Base-by-base conservation (phyloP, 2,329 filamentous ascomycete genomes). In the Endocalyx cinctus region DNA sequence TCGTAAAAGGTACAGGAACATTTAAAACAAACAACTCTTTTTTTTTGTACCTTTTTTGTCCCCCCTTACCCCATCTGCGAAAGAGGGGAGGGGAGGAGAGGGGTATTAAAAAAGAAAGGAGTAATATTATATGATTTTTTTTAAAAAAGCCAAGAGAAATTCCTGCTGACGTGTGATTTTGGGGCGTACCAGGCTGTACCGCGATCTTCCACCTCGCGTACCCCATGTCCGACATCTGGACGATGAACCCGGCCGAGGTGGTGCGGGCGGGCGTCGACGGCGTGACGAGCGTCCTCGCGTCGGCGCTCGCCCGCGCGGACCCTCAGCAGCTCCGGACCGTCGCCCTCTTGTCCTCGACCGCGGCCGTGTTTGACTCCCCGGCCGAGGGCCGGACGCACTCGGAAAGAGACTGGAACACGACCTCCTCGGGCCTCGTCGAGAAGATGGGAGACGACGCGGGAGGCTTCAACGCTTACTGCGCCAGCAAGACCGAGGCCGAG, bases 381-480 rank as follows among this genome's bases (percentile, higher is more conserved):
- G 14, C 45, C 2, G 35, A 44, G 13, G 30, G 42, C 10, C 35
- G 43, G 10, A 27, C 38, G 5, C 48, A 50, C 23, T 43, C 45
- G 3, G 52, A 55, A 25, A 39, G 35, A 22, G 40, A 52, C 27
- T 55, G 52, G 52, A 54, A 52, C 37, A 47, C 39, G 2, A 43
- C 32, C 2, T 44, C 50, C 7, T 45, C 51, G 17, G 8, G 23
- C 4, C 41, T 43, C 2, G 27, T 53, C 12, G 20, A 35, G 6
- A 27, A 41, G 3, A 16, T 45, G 10, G 48, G 45, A 4, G 28
- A 26, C 1, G 35, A 52, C 1, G 42, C 51, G 5, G 42, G 42
- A 4, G 38, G 38, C 5, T 34, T 54, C n/a, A 42, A 46, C 10
- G 47, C 47, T 2, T 55, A 55, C 25, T 40, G 42, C 7, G 51